Base-by-base conservation (phyloP, 257 asterid genomes). In the Rubia yunnanensis region DNA sequence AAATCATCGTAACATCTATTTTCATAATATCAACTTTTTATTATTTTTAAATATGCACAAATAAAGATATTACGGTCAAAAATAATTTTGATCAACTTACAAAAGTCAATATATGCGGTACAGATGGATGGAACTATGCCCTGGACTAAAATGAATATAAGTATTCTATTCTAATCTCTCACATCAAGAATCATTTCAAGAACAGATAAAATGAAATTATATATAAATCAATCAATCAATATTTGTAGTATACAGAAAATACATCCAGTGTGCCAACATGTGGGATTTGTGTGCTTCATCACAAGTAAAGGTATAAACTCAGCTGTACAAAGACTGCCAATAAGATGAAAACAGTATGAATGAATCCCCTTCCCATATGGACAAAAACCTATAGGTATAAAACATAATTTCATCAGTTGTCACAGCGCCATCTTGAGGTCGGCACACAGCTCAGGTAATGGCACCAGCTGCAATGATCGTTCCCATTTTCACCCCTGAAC, bases 391-490 rank as follows among this genome's bases (percentile, higher is more conserved):
- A 59, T 14, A 22, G 44, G 6, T 35, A 32, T 14, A 54, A 15
- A 39, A 22, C 56, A 49, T 14, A 26, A 49, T 1, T 10, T 49
- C 56, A 11, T 78, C 73, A 86, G 52, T 82, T 73, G 71, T 84
- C 64, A 35, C 97, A 91, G 69, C 79, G 85, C 97, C 97, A 91
- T 71, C 82, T 81, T 30, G 96, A 86, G 15, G 96, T 91, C 13
- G 96, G 97, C 64, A 91, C 94, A 48, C 97, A 88, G 79, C 95
- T 91, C 38, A 91, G 67, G 55, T 88, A 91, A 79, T 81, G 97
- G 76, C 96, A 91, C 98, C 98, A 91, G 60, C 81, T 72, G 78
- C 98, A 91, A 70, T 72, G 91, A 20, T 83, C 79, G 30, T 86
- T 91, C 1, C 71, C 96, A 14, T 82, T 91, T 71, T 79, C 87